Conservation (phyloP, 192 early-diverging fungal genomes). For the Rhizophlyctis rosea region DNA sequence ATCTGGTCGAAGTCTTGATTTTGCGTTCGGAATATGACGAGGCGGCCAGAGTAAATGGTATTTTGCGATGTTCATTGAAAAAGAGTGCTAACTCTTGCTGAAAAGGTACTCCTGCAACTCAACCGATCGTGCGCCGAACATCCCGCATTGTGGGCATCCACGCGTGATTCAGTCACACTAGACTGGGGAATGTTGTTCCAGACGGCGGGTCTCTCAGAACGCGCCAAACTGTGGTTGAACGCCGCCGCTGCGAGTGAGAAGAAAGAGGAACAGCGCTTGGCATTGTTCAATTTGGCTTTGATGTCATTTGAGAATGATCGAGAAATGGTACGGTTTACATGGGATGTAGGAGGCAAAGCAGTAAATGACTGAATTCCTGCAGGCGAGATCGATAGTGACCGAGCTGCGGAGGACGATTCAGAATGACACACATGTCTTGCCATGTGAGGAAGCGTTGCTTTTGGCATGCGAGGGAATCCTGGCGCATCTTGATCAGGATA, state of each 20-base stretch:
- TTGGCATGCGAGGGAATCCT: background rate
- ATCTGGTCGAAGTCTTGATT: constrained; percentile 17
- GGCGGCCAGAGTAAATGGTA: background rate
- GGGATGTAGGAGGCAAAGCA: too few relatives aligned
- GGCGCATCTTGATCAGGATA: background rate
- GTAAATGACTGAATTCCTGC: too few relatives aligned
- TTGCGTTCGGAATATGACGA: constrained; percentile 14
- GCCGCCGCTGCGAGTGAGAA: background rate
- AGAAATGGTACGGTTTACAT: too few relatives aligned
- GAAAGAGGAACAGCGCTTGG: constrained; percentile 1
- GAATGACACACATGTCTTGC: background rate
- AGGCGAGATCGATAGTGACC: background rate
- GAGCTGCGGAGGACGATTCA: background rate
- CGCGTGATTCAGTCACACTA: background rate
- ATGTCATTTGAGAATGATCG: constrained; percentile 7
- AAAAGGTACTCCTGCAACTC: constrained; percentile 13
- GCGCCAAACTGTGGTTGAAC: constrained; percentile 9
- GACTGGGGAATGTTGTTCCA: constrained; percentile 26
- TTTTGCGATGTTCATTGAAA: background rate
- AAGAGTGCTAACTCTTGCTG: background rate
- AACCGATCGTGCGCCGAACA: constrained; percentile 8
- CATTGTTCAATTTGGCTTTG: constrained; percentile 11
- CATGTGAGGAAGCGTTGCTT: background rate
- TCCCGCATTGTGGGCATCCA: constrained; percentile 3
- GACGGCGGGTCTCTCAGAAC: constrained; percentile 2